phyloP scores from a whole-genome alignment of 2,329 filamentous ascomycete species.

The Penicillium concentricum region DNA sequence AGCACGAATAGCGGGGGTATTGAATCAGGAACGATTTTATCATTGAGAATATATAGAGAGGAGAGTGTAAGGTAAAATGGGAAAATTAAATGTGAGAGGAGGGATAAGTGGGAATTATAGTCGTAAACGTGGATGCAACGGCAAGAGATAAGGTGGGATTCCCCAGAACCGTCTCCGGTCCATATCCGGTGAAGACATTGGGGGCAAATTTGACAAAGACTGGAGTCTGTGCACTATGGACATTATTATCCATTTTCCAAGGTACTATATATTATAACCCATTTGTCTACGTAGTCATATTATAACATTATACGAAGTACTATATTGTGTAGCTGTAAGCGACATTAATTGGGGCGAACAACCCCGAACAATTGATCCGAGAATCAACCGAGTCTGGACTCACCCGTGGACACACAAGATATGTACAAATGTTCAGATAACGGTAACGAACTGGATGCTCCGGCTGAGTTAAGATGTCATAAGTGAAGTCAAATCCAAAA shows the following conservation, averaged over 20 bases:
- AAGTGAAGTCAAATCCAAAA: not conserved
- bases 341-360: not conserved
- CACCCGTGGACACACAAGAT: no score
- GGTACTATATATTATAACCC: no score
- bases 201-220: not conserved
- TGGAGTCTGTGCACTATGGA: not conserved
- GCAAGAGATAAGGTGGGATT: constrained; percentile 6
- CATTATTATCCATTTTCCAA: not conserved
- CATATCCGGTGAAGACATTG: constrained; percentile 19
- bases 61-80: not conserved
- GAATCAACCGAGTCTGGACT: not conserved
- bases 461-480: not conserved
- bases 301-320: not conserved
- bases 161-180: constrained; percentile 15
- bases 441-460: not conserved
- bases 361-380: not conserved
- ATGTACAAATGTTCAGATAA: no score
- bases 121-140: constrained; percentile 11
- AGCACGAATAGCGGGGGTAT: constrained; percentile 30
- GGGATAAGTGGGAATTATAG: constrained; percentile 5
- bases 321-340: no score
- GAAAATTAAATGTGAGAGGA: not conserved
- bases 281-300: no score
- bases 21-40: constrained; percentile 18
- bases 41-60: constrained; percentile 27